Evolutionary conservation across 495 filamentous ascomycete species (phyloP).

Genomic region (Mycothermus thermophilus): DNA sequence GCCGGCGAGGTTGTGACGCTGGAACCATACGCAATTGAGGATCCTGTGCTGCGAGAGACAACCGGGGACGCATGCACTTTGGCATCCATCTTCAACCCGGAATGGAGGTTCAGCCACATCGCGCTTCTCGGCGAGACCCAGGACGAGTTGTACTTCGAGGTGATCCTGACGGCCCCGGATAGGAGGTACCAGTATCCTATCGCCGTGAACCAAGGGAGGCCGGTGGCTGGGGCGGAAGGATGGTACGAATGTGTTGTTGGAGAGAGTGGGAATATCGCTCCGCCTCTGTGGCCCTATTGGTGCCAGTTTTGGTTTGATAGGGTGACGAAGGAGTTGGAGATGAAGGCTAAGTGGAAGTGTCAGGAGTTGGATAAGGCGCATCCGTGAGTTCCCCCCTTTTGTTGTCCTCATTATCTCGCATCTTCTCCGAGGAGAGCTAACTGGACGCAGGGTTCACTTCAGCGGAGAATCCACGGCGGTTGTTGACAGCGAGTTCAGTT

Average conservation of each 20-base stretch:
- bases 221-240: neutral
- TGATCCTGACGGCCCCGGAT: slow-evolving; percentile 11
- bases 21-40: slow-evolving; percentile 15
- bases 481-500: no score
- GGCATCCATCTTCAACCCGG: slow-evolving; percentile 12
- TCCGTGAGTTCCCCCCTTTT: slow-evolving; percentile 11
- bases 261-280: slow-evolving; percentile 7
- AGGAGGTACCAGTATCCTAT: slow-evolving; percentile 15
- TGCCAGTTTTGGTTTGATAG: slow-evolving; percentile 11
- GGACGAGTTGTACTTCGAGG: slow-evolving; percentile 8
- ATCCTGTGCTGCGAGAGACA: slow-evolving; percentile 10
- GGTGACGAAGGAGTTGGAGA: slow-evolving; percentile 5
- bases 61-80: slow-evolving; percentile 18
- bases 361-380: slow-evolving; percentile 13
- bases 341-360: slow-evolving; percentile 19
- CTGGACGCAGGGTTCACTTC: no score
- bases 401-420: no score
- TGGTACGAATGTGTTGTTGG: slow-evolving; percentile 14
- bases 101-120: slow-evolving; percentile 16
- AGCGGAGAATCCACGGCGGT: no score
- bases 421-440: no score
- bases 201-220: slow-evolving; percentile 5
- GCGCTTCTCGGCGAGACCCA: slow-evolving; percentile 2
- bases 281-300: slow-evolving; percentile 13
- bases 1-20: slow-evolving; percentile 4